Evolutionary conservation across 1,139 yeast genomes (phyloP), one percentile per base, ranked within the genome.

Genomic region (Blastobotrys indianensis): DNA sequence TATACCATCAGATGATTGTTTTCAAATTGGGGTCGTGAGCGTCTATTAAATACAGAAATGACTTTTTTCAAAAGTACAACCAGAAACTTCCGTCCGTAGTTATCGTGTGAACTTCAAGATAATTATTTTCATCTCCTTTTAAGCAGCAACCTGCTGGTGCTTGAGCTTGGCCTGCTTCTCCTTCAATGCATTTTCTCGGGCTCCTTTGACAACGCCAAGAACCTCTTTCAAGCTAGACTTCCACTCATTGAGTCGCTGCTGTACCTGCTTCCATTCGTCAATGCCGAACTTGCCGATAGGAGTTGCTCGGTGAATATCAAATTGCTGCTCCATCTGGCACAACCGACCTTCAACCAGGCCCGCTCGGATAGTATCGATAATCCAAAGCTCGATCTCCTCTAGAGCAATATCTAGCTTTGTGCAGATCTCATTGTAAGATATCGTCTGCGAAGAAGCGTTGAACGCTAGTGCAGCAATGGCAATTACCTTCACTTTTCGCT

Each of bases 341-440:
- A 71, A 62, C 46, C 73, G 66, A 48, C 75, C 75, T 54, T 67
- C 67, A 28, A 71, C 58, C 29, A 71, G 64, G 4, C 72, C 72
- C 4, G 72, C 70, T 46, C 71, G 64, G 49, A 70, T 67, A 20
- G 70, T 66, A 41, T 70, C 73, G 48, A 71, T 69, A 35, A 70
- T 61, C 64, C 72, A 65, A 32, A 61, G 41, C 55, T 71, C 75
- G 32, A 71, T 70, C 39, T 65, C 66, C 17, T 57, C 66, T 11
- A 45, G 49, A 13, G 63, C 51, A 25, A 70, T 60, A 29, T 59
- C 63, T 28, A 69, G 57, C 13, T 64, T 61, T 9, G 50, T 43
- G 15, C 68, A 64, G 47, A 71, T 64, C 16, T 54, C 59, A 12
- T 56, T 45, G 54, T 69, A 72, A 16, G 64, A 39, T 10, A 71